Percentiles rank a stretch among this genome's conserved stretches.
Conservation (phyloP, 1,284 basidiomycete species). For the Marasmius sp. region DNA sequence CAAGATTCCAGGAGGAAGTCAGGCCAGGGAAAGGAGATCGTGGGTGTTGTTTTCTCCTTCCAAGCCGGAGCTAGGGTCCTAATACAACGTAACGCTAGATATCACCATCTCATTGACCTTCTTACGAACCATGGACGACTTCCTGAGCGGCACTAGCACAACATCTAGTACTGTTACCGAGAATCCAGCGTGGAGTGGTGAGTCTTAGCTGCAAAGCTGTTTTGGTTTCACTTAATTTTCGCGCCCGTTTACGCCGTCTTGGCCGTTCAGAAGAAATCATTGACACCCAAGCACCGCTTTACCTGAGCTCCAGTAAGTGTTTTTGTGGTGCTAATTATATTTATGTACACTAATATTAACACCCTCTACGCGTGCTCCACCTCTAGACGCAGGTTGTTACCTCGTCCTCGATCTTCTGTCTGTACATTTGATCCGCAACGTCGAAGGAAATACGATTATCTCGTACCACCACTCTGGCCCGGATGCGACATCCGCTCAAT, state of each 20-base stretch:
- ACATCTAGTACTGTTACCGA: background rate
- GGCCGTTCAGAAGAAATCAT: slow-evolving; percentile 35
- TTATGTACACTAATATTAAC: background rate
- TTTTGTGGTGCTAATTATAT: background rate
- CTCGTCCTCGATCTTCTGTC: slow-evolving; percentile 37
- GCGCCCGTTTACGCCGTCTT: slow-evolving; percentile 8
- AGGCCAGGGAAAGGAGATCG: slow-evolving; percentile 35
- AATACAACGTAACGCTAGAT: background rate
- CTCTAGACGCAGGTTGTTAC: slow-evolving; percentile 26
- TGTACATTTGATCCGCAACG: slow-evolving; percentile 42
- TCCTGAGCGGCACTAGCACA: background rate
- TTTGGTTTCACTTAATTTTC: background rate
- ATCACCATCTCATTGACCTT: slow-evolving; percentile 4
- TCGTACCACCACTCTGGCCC: slow-evolving; percentile 34
- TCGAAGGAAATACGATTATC: slow-evolving; percentile 39
- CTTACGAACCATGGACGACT: background rate
- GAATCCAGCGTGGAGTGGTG: background rate
- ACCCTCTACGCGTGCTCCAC: background rate
- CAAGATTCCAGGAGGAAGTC: slow-evolving; percentile 43
- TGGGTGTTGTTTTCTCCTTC: slow-evolving; percentile 21
- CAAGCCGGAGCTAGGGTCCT: background rate
- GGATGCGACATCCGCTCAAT: slow-evolving; percentile 31
- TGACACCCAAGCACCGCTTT: slow-evolving; percentile 50
- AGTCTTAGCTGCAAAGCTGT: background rate
- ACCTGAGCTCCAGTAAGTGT: slow-evolving; percentile 35